A percentile compares a stretch with the other conserved stretches of the same genome.
These are phyloP conservation scores for Xylaria hypoxylon DNA, from an alignment of 2,329 filamentous ascomycete genomes.

Conservation along the genomic window DNA sequence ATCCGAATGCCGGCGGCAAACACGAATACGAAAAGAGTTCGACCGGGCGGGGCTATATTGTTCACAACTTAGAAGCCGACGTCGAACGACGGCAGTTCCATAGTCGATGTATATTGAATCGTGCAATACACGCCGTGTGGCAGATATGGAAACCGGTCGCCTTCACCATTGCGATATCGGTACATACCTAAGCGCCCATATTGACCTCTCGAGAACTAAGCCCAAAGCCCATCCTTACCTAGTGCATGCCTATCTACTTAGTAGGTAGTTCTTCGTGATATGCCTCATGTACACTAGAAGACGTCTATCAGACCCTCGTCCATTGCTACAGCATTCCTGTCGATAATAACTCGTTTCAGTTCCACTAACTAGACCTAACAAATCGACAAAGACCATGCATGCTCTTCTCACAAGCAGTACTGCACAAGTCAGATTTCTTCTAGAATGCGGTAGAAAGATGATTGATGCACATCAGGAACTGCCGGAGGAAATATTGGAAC, in stretches of 20 bases:
- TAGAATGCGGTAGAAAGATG: slow-evolving; percentile 32
- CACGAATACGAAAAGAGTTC: slow-evolving; percentile 33
- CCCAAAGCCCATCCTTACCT: no score
- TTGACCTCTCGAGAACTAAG: neutral
- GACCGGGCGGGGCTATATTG: slow-evolving; percentile 15
- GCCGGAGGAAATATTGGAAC: slow-evolving; percentile 23
- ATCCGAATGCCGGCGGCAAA: slow-evolving; percentile 35
- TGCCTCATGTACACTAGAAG: slow-evolving; percentile 1
- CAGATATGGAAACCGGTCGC: slow-evolving; percentile 8
- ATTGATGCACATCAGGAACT: slow-evolving; percentile 33
- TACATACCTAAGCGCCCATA: slow-evolving; percentile 1
- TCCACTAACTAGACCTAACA: slow-evolving; percentile 7
- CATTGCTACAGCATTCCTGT: neutral
- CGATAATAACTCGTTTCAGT: neutral
- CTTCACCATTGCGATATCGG: slow-evolving; percentile 21
- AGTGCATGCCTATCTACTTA: slow-evolving; percentile 6
- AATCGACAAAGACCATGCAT: slow-evolving; percentile 3
- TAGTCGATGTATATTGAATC: slow-evolving; percentile 8
- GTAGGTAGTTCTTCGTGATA: slow-evolving; percentile 1
- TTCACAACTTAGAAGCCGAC: slow-evolving; percentile 20
- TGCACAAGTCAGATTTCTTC: slow-evolving; percentile 20
- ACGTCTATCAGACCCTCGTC: neutral
- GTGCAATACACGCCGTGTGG: slow-evolving; percentile 1
- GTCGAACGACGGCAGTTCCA: slow-evolving; percentile 25
- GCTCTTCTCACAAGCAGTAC: neutral